Conservation (phyloP, 495 filamentous ascomycete genomes). For the Venustampulla echinocandica region DNA sequence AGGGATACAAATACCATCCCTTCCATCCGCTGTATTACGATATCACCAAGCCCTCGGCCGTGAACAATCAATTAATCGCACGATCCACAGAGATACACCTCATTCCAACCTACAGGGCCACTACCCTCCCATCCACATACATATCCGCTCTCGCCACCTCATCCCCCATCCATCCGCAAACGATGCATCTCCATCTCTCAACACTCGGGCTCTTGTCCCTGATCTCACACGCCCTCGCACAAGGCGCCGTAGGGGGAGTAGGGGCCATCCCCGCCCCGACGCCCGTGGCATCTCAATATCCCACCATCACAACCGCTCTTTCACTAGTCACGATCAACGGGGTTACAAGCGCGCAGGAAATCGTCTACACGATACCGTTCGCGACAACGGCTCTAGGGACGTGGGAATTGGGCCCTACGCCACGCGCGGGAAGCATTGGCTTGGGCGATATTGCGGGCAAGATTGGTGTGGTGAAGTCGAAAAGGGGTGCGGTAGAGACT, state of each 20-base stretch:
- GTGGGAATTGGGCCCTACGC: slow-evolving; percentile 20
- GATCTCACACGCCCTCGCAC: slow-evolving; percentile 1
- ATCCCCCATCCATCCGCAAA: not conserved
- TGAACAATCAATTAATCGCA: too few species aligned
- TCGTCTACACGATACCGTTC: slow-evolving; percentile 21
- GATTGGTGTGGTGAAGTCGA: slow-evolving; percentile 7
- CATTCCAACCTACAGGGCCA: not conserved
- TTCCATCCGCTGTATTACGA: too few species aligned
- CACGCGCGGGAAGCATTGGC: slow-evolving; percentile 17
- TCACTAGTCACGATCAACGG: slow-evolving; percentile 14
- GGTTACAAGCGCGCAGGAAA: slow-evolving; percentile 1
- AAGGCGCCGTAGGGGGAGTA: slow-evolving; percentile 10
- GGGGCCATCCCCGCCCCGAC: slow-evolving; percentile 8
- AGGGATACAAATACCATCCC: too few species aligned
- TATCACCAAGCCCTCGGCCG: too few species aligned
- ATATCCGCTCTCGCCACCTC: not conserved
- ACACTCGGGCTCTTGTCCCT: slow-evolving; percentile 11
- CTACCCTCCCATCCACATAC: not conserved
- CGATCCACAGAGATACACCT: not conserved
- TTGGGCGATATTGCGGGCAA: slow-evolving; percentile 18
- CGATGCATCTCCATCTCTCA: slow-evolving; percentile 4
- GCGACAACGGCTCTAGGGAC: slow-evolving; percentile 19
- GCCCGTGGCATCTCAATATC: slow-evolving; percentile 7
- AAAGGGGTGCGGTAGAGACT: too few species aligned
- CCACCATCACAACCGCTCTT: not conserved